Evolutionary conservation across 306 rosid genomes (phyloP), one percentile per base, ranked within the genome.

Genomic region (Quercus robur): DNA sequence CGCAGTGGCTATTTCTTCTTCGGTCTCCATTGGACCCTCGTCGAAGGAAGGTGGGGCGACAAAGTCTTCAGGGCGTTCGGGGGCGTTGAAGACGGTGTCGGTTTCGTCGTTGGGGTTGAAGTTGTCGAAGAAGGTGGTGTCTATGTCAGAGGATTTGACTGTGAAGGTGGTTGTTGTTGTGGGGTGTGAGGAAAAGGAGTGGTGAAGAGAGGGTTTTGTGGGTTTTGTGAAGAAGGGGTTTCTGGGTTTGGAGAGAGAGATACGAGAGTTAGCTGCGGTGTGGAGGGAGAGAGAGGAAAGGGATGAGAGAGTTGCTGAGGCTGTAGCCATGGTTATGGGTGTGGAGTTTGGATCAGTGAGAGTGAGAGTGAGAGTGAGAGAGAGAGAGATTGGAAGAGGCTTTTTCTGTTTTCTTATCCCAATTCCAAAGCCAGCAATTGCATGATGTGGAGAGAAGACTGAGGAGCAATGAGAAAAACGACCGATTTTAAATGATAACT

Each of bases 21-120:
- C 97, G 28, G 85, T 17, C 76, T 95, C 99, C 52, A 73, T 1
- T 0, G 93, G 94, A 1, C 90, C 98, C 1, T 93, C 98, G 76
- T 89, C 93, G 76, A 95, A 75, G 77, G 91, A 87, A 1, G 94
- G 89, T 1, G 94, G 93, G 3, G 88, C 8, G 5, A 88, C 78
- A 81, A 91, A 95, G 71, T 84, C 95, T 75, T 95, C 98, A 1
- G 98, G 99, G 62, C 38, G 19, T 77, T 87, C 94, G 1, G 99
- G 97, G 18, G 96, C 94, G 69, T 84, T 82, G 88, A 85, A 88
- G 3, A 80, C 69, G 6, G 86, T 46, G 64, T 88, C 90, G 20
- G 81, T 84, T 25, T 90, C 83, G 5, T 68, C 72, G 25, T 68
- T 35, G 1, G 93, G 90, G 77, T 81, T 85, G 8, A 80, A 75